A percentile compares a stretch with the other conserved stretches of the same genome.
phyloP scores from a whole-genome alignment of 2,329 filamentous ascomycete species.

The Paecilomyces variotii region DNA sequence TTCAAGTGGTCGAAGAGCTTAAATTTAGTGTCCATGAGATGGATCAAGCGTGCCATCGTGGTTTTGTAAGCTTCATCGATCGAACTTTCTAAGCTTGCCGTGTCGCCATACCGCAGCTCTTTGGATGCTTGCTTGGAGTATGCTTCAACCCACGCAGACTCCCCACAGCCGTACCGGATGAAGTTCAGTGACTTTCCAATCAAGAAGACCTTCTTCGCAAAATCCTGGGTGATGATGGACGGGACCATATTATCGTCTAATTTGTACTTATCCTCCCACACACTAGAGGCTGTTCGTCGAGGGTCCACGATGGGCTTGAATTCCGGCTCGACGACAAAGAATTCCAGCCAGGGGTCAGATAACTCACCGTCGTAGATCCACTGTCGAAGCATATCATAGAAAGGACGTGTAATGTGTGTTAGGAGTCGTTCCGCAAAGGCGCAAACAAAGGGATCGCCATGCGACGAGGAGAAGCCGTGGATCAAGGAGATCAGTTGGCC shows the following conservation, averaged over 20 bases:
- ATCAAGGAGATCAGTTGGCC: constrained; percentile 91
- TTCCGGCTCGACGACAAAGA: constrained; percentile 84
- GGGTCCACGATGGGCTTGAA: constrained; percentile 43
- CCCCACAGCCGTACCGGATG: constrained; percentile 89
- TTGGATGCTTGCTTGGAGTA: constrained; percentile 92
- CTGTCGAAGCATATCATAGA: constrained; percentile 89
- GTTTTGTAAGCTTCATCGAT: constrained; percentile 98
- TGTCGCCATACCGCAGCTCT: constrained; percentile 87
- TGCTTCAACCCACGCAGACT: constrained; percentile 88
- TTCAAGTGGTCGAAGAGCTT: constrained; percentile 86
- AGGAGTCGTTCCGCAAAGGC: constrained; percentile 87
- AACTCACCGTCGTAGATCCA: constrained; percentile 99
- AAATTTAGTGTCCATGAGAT: constrained; percentile 92
- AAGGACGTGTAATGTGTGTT: constrained; percentile 79
- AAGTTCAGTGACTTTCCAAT: constrained; percentile 98
- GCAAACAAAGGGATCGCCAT: constrained; percentile 90
- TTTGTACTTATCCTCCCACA: constrained; percentile 97
- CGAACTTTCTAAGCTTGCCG: constrained; percentile 78
- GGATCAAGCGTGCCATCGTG: constrained; percentile 89
- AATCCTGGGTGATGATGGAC: constrained; percentile 84
- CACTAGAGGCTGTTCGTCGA: constrained; percentile 61
- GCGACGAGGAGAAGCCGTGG: constrained; percentile 83
- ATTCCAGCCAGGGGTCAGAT: constrained; percentile 90
- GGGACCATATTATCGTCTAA: constrained; percentile 80
- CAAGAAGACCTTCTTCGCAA: constrained; percentile 91